These are phyloP conservation scores for Aquilaria yunnanensis DNA, from an alignment of 345 rosid species.

Conservation along the genomic window DNA sequence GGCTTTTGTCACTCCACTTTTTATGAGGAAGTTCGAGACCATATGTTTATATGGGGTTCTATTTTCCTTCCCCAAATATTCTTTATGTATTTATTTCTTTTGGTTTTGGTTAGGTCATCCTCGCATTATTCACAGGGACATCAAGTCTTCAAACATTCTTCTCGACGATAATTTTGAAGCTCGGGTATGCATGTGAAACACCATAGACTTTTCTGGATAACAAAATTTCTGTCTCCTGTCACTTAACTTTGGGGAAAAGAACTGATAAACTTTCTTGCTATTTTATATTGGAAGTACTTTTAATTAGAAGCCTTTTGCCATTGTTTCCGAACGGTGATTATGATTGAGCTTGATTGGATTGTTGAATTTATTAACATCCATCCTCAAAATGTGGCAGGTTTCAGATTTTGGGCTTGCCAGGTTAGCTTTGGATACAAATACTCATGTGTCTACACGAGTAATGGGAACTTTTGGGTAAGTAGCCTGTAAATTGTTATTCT, in stretches of 20 bases:
- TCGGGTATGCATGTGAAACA: constrained; percentile 42
- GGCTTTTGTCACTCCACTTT: neutral
- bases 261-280: constrained; percentile 5
- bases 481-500: neutral
- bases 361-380: too few relatives aligned
- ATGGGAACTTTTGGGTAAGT: constrained; percentile 98
- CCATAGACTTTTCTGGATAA: constrained; percentile 5
- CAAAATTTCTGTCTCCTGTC: neutral
- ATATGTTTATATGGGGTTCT: too few relatives aligned
- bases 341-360: too few relatives aligned
- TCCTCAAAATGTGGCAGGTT: constrained; percentile 36
- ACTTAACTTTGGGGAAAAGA: neutral
- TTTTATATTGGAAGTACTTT: neutral
- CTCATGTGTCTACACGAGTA: constrained; percentile 92
- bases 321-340: too few relatives aligned
- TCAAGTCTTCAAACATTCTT: constrained; percentile 94
- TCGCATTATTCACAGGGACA: constrained; percentile 95
- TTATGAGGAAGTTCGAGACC: neutral
- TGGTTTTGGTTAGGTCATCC: constrained; percentile 68
- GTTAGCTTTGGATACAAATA: constrained; percentile 79
- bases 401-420: constrained; percentile 97
- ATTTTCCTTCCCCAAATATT: too few relatives aligned
- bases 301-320: too few relatives aligned
- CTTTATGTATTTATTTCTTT: neutral
- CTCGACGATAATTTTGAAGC: constrained; percentile 86